Base-by-base conservation (phyloP, 1,139 yeast species). In the Suhomyces ambrosiae region DNA sequence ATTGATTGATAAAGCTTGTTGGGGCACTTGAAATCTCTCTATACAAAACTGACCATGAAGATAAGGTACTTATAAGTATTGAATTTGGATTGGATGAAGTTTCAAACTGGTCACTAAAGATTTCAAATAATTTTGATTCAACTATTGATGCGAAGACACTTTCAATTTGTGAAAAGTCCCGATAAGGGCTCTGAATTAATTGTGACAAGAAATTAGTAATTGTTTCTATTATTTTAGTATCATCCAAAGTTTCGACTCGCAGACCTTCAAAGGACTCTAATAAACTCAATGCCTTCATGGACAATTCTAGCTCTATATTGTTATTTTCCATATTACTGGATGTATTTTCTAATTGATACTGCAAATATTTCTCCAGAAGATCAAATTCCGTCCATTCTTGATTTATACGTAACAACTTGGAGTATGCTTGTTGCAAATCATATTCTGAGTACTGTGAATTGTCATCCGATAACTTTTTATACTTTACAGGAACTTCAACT, bases 401-500 rank as follows among this genome's bases (percentile, higher is more conserved):
- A 25, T 48, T 51, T 0, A 58, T 35, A 7, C 29, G 14, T 1
- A 35, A 36, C 16, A 64, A 45, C 27, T 47, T 48, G 3, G 37
- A 40, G 27, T 42, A 41, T 2, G 53, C 48, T n/a, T 37, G 32
- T 4, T 34, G 33, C 3, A 47, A 40, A 7, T 45, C 40, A 14
- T 24, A 30, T 7, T 23, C 16, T 22, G 11, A 30, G 32, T 15
- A 17, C 14, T 7, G n/a, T 12, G 12, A n/a, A 10, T 27, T 32
- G 5, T 40, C 42, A 39, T 61, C 65, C 1, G 61, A 58, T 3
- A 64, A 23, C 22, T 46, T 49, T 40, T 63, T 63, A 27, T 54
- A 52, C 9, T 46, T 39, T 3, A 35, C 6, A 1, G 75, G 74
- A 1, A 70, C 63, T 0, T 45, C 45, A 6, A 63, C 41, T 1